A percentile compares a stretch with the other conserved stretches of the same genome.
phyloP scores from a whole-genome alignment of 805 yeast species.

The Hermanozyma aechmeae region DNA sequence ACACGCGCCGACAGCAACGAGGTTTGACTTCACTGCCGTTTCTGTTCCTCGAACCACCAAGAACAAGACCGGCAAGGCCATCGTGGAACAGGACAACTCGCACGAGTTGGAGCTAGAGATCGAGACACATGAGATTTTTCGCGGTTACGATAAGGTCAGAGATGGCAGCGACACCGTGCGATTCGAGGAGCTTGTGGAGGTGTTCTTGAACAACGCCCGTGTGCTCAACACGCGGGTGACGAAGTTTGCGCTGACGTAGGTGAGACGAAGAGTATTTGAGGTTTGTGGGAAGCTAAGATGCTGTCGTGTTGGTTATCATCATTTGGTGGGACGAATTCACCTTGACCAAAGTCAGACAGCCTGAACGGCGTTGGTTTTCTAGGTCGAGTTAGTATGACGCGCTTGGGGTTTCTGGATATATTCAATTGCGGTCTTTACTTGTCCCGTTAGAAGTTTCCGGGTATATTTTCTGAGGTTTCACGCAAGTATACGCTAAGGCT shows the following conservation, averaged over 20 bases:
- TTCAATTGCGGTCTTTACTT: too few species aligned
- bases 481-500: too few species aligned
- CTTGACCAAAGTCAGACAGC: not conserved
- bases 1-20: constrained; percentile 67
- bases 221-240: constrained; percentile 36
- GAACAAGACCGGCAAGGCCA: constrained; percentile 27
- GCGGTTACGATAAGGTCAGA: constrained; percentile 31
- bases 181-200: constrained; percentile 50
- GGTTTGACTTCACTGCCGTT: constrained; percentile 69
- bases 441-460: too few species aligned
- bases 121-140: constrained; percentile 28
- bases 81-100: constrained; percentile 24
- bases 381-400: too few species aligned
- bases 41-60: constrained; percentile 12
- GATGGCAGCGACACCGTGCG: constrained; percentile 40
- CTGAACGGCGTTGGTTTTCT: too few species aligned
- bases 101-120: constrained; percentile 35
- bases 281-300: too few species aligned
- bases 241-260: constrained; percentile 19
- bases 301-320: not conserved
- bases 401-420: too few species aligned
- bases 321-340: not conserved
- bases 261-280: too few species aligned
- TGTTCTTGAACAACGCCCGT: constrained; percentile 53
- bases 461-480: too few species aligned